These are phyloP conservation scores for Lipomyces sp. DNA, from an alignment of 805 yeast species.

Conservation along the genomic window DNA sequence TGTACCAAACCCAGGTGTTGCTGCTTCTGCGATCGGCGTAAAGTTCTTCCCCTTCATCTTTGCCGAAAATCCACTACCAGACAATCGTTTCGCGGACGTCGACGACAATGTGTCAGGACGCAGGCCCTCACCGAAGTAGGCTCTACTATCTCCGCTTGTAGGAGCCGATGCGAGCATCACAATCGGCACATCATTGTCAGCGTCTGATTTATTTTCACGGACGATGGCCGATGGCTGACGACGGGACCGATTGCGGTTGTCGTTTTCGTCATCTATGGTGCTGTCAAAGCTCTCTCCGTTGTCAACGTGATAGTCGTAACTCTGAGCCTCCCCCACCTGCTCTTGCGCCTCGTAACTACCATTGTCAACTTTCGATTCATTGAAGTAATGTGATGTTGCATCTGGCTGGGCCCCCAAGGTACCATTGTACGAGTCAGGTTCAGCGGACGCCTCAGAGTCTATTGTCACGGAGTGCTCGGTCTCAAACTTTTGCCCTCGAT, in stretches of 20 bases:
- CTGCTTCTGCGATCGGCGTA: neutral
- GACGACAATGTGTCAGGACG: neutral
- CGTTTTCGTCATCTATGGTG: neutral
- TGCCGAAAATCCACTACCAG: neutral
- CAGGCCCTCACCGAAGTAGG: neutral
- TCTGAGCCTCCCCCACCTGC: neutral
- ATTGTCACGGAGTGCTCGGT: neutral
- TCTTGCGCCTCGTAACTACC: neutral
- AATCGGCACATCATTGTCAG: slow-evolving; percentile 2
- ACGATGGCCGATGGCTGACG: neutral
- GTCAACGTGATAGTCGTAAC: neutral
- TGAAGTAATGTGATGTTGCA: neutral
- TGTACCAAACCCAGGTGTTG: slow-evolving; percentile 11
- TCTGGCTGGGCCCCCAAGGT: neutral
- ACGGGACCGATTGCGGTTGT: neutral
- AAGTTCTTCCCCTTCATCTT: neutral
- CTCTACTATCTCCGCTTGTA: neutral
- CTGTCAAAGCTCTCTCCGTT: neutral
- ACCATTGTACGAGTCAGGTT: neutral
- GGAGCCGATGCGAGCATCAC: slow-evolving; percentile 10
- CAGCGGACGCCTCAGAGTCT: neutral
- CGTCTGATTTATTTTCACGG: neutral
- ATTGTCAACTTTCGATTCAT: neutral
- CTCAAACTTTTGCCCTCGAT: neutral
- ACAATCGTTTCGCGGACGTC: neutral